Conservation (phyloP, 2,329 filamentous ascomycete genomes). For the Passalora sequoiae region DNA sequence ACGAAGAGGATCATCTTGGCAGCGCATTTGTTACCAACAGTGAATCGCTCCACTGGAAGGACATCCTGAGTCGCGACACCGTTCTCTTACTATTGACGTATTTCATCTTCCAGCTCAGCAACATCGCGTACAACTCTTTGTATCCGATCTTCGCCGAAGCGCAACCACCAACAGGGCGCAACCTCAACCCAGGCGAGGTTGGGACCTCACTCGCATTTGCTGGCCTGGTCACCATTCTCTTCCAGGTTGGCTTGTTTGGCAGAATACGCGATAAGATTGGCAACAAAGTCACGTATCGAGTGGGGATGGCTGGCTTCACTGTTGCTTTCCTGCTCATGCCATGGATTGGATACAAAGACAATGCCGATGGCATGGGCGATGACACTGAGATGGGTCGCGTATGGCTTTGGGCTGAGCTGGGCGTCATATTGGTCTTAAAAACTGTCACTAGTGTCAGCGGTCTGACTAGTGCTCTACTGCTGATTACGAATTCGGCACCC, state of each 20-base stretch:
- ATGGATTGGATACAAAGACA: conserved; percentile 73
- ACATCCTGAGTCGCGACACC: conserved; percentile 73
- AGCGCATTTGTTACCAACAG: conserved; percentile 36
- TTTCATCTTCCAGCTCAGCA: conserved; percentile 86
- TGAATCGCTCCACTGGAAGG: conserved; percentile 49
- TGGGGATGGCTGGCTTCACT: conserved; percentile 72
- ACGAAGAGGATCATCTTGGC: conserved; percentile 39
- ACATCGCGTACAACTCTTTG: conserved; percentile 90
- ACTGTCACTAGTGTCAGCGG: conserved; percentile 87
- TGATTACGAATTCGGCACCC: conserved; percentile 90
- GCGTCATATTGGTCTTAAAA: conserved; percentile 74
- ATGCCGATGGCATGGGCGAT: conserved; percentile 41
- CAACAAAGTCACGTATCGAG: conserved; percentile 78
- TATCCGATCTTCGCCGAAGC: conserved; percentile 90
- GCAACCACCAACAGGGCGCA: conserved; percentile 67
- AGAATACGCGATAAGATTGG: conserved; percentile 72
- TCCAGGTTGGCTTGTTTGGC: conserved; percentile 82
- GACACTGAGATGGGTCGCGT: conserved; percentile 53
- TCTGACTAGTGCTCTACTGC: conserved; percentile 77
- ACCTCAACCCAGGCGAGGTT: conserved; percentile 71
- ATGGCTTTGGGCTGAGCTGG: conserved; percentile 78
- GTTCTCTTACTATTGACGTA: conserved; percentile 78
- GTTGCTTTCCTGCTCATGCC: conserved; percentile 83
- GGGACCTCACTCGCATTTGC: conserved; percentile 81
- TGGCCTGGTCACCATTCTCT: conserved; percentile 77